Base-by-base conservation (phyloP, 176 grass and related monocot genomes). In the Saccharum spontaneum region DNA sequence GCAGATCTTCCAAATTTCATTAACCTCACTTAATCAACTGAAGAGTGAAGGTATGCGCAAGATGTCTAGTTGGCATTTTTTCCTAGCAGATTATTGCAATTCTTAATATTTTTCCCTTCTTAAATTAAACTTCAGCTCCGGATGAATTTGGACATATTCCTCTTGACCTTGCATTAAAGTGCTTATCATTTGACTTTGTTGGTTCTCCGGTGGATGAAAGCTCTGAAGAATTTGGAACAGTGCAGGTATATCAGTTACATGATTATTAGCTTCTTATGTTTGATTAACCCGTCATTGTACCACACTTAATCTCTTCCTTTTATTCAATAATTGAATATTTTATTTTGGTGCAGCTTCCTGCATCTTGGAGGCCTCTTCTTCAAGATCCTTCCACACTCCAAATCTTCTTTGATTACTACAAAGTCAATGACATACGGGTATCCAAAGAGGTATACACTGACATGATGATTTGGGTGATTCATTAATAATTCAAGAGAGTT, bases 141-240 rank as follows among this genome's bases (percentile, higher is more conserved):
- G 84, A 86, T 85, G 86, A 89, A 43, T 78, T 99, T 79, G 87
- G 94, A 71, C 84, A 88, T 86, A 79, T 88, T 71, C 88, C 91
- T 90, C 86, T 99, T 84, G 95, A 94, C 4, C 97, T 99, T 86
- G 79, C 97, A 55, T 86, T 99, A 82, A 94, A 84, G 86, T 99
- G 97, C 84, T 92, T 99, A 87, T 99, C 97, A 79, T 99, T 91
- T 83, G 97, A 99, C 70, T 99, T 99, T 83, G 90, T 97, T 86
- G 97, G 97, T 74, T 96, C 92, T 85, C 92, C 97, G 48, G 84
- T 99, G 72, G 97, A 99, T 66, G 97, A 99, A 95, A 99, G 97
- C 76, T 99, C 97, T 72, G 97, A 99, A 73, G 97, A 99, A 79
- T 99, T 99, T 92, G 97, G 97, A 73, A 94, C 97, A 7, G 94